A percentile compares a stretch with the other conserved stretches of the same genome.
These are phyloP conservation scores for Fonsecaea monophora DNA, from an alignment of 2,329 filamentous ascomycete genomes.

Conservation along the genomic window DNA sequence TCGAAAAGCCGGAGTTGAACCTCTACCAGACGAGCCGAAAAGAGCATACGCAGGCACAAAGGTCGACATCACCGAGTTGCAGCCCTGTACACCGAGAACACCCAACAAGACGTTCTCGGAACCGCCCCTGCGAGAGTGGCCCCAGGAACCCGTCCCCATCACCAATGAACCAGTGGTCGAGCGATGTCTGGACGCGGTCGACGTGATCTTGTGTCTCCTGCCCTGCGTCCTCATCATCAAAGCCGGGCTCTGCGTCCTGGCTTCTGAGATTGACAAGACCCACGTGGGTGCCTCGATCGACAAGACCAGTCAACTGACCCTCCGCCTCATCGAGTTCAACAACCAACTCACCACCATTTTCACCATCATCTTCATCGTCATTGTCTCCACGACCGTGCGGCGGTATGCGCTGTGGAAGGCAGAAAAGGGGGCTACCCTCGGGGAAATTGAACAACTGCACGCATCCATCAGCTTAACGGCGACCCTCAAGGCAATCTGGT, in stretches of 20 bases:
- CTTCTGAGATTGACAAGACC: constrained; percentile 20
- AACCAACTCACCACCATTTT: constrained; percentile 29
- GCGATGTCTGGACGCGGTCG: constrained; percentile 14
- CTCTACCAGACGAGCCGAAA: constrained; percentile 14
- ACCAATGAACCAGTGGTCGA: constrained; percentile 24
- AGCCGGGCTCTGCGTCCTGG: constrained; percentile 21
- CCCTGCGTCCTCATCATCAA: constrained; percentile 24
- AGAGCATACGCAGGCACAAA: constrained; percentile 5
- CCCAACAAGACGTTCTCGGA: constrained; percentile 14
- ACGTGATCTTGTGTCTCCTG: constrained; percentile 14
- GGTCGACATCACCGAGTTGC: constrained; percentile 14
- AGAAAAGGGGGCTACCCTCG: constrained; percentile 25
- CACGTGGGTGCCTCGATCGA: constrained; percentile 24
- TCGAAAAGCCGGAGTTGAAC: constrained; percentile 12
- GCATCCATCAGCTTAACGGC: constrained; percentile 25
- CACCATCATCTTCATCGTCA: constrained; percentile 31
- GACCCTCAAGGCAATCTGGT: constrained; percentile 29
- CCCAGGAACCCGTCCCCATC: constrained; percentile 21
- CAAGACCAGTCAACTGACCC: constrained; percentile 24
- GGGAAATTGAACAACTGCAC: constrained; percentile 31
- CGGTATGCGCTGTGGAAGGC: constrained; percentile 30
- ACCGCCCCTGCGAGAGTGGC: constrained; percentile 14
- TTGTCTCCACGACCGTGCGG: constrained; percentile 29
- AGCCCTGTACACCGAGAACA: constrained; percentile 6
- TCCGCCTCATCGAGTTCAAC: constrained; percentile 28